Evolutionary conservation across 1,139 yeast genomes (phyloP).

Genomic region (Saccharomyces hybrid): DNA sequence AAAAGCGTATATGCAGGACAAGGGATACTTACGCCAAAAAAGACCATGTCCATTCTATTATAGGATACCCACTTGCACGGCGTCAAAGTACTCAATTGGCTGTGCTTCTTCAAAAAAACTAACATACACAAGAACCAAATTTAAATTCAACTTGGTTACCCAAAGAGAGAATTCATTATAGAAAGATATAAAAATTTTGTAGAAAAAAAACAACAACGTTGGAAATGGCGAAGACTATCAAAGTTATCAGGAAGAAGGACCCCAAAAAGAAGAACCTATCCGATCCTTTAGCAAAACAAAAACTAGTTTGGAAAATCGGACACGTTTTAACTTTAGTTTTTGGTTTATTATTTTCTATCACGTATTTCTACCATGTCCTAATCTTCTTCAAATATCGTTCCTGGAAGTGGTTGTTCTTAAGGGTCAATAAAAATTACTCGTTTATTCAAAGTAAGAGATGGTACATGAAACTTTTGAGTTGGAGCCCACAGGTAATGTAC

Average conservation of each 20-base stretch:
- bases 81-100: not conserved
- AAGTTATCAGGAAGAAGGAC: conserved; percentile 23
- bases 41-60: not conserved
- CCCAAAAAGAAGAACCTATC: conserved; percentile 10
- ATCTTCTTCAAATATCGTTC: conserved; percentile 30
- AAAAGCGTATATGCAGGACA: not conserved
- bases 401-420: conserved; percentile 29
- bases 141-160: not conserved
- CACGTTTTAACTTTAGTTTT: conserved; percentile 44
- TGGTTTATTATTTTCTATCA: conserved; percentile 43
- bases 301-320: conserved; percentile 55
- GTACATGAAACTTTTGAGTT: conserved; percentile 38
- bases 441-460: conserved; percentile 20
- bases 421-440: conserved; percentile 17
- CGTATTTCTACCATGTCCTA: conserved; percentile 34
- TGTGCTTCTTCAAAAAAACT: not conserved
- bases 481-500: conserved; percentile 42
- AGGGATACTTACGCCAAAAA: not conserved
- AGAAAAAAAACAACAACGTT: not conserved
- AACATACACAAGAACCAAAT: not conserved
- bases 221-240: conserved; percentile 17
- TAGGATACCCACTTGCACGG: not conserved
- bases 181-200: not conserved
- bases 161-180: not conserved
- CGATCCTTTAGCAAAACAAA: conserved; percentile 31